Base-by-base conservation (phyloP, 75 land plant genomes). In the Pinus tabuliformis region DNA sequence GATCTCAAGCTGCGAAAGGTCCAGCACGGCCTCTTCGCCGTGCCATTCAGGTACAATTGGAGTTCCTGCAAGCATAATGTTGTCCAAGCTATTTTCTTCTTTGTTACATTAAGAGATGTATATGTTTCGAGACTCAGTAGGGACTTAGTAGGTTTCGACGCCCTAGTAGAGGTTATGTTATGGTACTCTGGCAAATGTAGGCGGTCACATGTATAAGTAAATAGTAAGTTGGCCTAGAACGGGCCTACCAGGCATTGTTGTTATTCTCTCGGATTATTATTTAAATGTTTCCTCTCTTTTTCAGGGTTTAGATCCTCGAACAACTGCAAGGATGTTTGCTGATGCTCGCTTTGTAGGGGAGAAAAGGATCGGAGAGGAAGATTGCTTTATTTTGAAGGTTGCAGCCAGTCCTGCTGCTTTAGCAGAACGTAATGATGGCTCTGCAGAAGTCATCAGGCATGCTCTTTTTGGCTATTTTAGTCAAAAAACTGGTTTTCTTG, bases 11-110 rank as follows among this genome's bases (percentile, higher is more conserved):
- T 6, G 90, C 95, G 54, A 90, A 90, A 73, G 95, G 95, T 26
- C 95, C 93, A 3, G 87, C 82, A 22, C 83, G 95, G 28, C 91
- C 93, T 5, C 89, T 92, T 0, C 90, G 93, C 18, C 89, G 93
- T 70, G 82, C 84, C 30, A 85, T 90, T 33, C 95, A 92, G 95
- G 95, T 90, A 70, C 56, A 73, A 17, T 15, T 56, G 58, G 16
- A 52, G 57, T 1, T 42, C 18, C 72, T 28, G 16, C 21, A 73
- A 24, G 12, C 58, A 24, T 28, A 28, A 12, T 21, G 26, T n/a
- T 52, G 28, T 49, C 26, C 45, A 42, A 5, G 42, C 3, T 13
- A n/a, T 42, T 71, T 3, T 42, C 49, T 71, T 49, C 37, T 71
- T 3, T 39, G 17, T 17, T 45, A 64, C 68, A 15, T 14, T 14